A percentile compares a stretch with the other conserved stretches of the same genome.
These are phyloP conservation scores for Hanseniaspora meyeri DNA, from an alignment of 805 yeast genomes.

Conservation along the genomic window DNA sequence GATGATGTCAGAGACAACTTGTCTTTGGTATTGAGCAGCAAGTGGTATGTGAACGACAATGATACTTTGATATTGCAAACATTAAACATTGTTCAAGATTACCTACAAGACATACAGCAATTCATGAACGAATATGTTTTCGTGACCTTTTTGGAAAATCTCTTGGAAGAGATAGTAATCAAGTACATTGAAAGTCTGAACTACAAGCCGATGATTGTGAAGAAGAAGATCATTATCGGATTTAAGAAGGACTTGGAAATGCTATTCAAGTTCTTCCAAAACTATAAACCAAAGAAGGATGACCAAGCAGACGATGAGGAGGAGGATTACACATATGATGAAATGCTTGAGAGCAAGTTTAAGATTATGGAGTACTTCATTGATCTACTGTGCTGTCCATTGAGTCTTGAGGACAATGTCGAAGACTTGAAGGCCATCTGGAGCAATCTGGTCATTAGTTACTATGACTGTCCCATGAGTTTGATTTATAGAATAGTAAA, in stretches of 20 bases:
- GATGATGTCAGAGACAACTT: conserved; percentile 59
- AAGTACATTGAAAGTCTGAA: conserved; percentile 39
- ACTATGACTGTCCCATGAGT: conserved; percentile 66
- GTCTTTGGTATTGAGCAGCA: conserved; percentile 47
- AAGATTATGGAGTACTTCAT: conserved; percentile 49
- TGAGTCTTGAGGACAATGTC: conserved; percentile 16
- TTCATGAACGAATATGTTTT: conserved; percentile 42
- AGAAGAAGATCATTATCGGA: conserved; percentile 36
- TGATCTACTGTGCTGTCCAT: conserved; percentile 39
- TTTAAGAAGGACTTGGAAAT: conserved; percentile 50
- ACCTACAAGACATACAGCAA: conserved; percentile 49
- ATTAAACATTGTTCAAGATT: conserved; percentile 63
- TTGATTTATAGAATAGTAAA: conserved; percentile 54
- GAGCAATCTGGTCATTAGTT: conserved; percentile 48
- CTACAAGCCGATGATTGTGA: conserved; percentile 31
- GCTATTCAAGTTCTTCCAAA: conserved; percentile 42
- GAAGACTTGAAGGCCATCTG: conserved; percentile 45
- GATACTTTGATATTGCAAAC: conserved; percentile 49
- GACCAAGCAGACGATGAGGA: conserved; percentile 20
- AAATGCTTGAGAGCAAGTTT: conserved; percentile 29
- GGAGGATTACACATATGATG: conserved; percentile 9
- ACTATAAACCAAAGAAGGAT: conserved; percentile 30
- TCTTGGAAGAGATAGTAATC: conserved; percentile 40
- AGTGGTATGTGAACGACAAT: conserved; percentile 42
- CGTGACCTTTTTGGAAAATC: conserved; percentile 41